Evolutionary conservation across 345 rosid genomes (phyloP).

Genomic region (Balakata baccata): DNA sequence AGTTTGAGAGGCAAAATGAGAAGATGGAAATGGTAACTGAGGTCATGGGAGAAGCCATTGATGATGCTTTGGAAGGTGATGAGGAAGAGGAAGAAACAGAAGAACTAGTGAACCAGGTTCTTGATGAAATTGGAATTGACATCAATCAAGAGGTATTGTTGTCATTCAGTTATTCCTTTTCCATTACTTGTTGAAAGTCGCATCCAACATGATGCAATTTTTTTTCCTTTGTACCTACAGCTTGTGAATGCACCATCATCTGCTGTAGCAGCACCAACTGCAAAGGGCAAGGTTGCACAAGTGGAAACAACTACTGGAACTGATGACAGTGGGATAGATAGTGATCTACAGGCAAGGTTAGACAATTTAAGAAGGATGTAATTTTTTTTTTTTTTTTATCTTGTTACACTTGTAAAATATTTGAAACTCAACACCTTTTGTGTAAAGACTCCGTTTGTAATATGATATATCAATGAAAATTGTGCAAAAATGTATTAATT

Average conservation of each 20-base stretch:
- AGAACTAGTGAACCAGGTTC: constrained; percentile 83
- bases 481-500: not conserved
- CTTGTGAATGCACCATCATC: constrained; percentile 83
- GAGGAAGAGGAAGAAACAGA: constrained; percentile 94
- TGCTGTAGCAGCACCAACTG: constrained; percentile 64
- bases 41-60: constrained; percentile 87
- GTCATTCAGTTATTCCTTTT: not conserved
- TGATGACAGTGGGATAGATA: constrained; percentile 71
- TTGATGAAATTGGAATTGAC: constrained; percentile 86
- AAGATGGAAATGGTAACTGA: constrained; percentile 89
- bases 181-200: not conserved
- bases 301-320: constrained; percentile 52
- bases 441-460: constrained; percentile 18
- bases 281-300: constrained; percentile 67
- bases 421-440: constrained; percentile 5
- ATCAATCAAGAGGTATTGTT: constrained; percentile 74
- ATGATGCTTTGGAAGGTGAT: constrained; percentile 88
- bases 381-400: not conserved
- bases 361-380: constrained; percentile 85
- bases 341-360: constrained; percentile 83
- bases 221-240: constrained; percentile 30
- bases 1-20: constrained; percentile 87
- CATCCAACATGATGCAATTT: not conserved
- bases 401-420: constrained; percentile 28
- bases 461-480: constrained; percentile 23